Evolutionary conservation across 2,329 filamentous ascomycete genomes (phyloP), one percentile per base, ranked within the genome.

Genomic region (Colletotrichum salicis): DNA sequence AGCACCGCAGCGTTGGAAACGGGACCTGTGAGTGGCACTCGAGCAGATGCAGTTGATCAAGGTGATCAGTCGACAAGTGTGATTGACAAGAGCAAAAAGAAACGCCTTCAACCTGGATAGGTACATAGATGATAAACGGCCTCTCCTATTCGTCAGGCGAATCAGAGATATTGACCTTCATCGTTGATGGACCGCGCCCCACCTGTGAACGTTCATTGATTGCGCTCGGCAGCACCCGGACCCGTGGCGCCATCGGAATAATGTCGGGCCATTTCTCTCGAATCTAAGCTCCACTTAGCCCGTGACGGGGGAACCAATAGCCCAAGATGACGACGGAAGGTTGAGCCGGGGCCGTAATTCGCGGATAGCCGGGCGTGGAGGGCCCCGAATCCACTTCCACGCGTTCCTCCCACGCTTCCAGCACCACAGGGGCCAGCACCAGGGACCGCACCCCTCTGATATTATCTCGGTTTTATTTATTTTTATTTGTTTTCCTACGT

Each of bases 241-340:
- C 52, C 64, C 58, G 59, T 58, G 56, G 64, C 65, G 64, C 57
- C 63, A 41, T 2, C 69, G 69, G 69, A 71, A 45, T 22, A 69
- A 59, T 29, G 33, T 69, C 65, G 64, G 69, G 33, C 65, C 69
- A 31, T 22, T 37, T 8, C 24, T 33, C 33, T 29, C 13, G 24
- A 15, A 35, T 7, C 15, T 37, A 27, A n/a, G 31, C 12, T 5
- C 11, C 24, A 35, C 60, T 22, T 5, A 24, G 29, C 24, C 29
- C 54, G 15, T 33, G 29, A 62, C 19, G 27, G 45, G 27, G 45
- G 33, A 51, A 52, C 31, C 41, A 52, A 35, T 27, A 29, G 33
- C 27, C 51, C 27, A 54, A 33, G 64, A 27, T 11, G 24, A 19
- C n/a, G 33, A 48, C 33, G 56, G n/a, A 22, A 41, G 57, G 65